Percentiles rank a stretch among this genome's conserved stretches.
phyloP scores from a whole-genome alignment of 2,329 filamentous ascomycete genomes.

The Neurospora sp. region DNA sequence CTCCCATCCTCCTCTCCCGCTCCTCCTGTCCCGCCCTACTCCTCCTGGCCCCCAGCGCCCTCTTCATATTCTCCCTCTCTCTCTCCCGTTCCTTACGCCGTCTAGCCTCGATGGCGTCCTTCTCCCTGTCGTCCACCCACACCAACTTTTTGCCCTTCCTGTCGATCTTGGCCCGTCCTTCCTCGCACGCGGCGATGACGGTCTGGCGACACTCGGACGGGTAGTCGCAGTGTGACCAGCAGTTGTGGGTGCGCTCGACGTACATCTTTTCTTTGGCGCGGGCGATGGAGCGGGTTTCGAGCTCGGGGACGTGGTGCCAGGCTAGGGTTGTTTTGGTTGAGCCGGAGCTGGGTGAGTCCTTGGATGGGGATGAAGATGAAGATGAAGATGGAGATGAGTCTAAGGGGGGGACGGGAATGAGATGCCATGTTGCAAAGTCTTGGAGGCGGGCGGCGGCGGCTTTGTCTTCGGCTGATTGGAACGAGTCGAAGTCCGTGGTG shows the following conservation, averaged over 20 bases:
- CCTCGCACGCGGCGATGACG: slow-evolving; percentile 8
- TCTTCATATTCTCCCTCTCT: neutral
- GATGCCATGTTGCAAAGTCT: slow-evolving; percentile 7
- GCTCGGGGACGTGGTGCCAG: neutral
- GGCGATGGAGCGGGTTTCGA: neutral
- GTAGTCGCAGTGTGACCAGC: slow-evolving; percentile 20
- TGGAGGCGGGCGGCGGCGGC: neutral
- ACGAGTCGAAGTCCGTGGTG: neutral
- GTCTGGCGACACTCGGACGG: slow-evolving; percentile 19
- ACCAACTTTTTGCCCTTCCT: slow-evolving; percentile 2
- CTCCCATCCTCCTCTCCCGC: neutral
- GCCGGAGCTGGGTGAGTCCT: neutral
- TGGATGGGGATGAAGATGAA: neutral
- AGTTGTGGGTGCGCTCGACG: slow-evolving; percentile 13
- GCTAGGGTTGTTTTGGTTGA: neutral
- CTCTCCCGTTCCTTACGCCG: neutral
- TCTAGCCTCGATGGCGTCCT: neutral
- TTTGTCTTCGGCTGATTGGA: neutral
- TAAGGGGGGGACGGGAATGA: neutral
- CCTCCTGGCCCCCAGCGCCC: neutral
- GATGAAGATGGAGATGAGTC: neutral
- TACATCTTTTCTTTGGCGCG: slow-evolving; percentile 14
- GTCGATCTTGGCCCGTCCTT: slow-evolving; percentile 5
- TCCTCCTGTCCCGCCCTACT: neutral
- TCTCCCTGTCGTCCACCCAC: neutral